Evolutionary conservation across 2,329 filamentous ascomycete genomes (phyloP), one percentile per base, ranked within the genome.

Genomic region (Penicillium capsulatum): DNA sequence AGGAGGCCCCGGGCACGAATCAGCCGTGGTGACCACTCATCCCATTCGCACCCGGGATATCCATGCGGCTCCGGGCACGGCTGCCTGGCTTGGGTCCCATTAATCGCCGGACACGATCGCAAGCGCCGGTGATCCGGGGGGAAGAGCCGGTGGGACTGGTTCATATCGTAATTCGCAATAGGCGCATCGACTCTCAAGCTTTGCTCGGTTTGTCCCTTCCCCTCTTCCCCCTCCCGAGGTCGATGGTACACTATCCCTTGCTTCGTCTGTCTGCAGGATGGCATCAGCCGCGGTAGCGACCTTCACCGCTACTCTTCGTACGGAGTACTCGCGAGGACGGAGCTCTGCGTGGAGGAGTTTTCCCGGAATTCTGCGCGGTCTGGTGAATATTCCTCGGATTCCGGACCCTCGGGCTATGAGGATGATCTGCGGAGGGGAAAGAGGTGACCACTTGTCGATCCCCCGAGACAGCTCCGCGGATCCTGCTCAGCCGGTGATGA

Each of bases 291-390:
- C 17, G 20, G 37, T 31, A 26, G 34, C 31, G 13, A 24, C 31
- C 36, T 40, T 47, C 51, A 54, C 51, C 51, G 51, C 51, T 54
- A 32, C 40, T 54, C 42, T 16, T 5, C 17, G 28, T 11, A 5
- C 20, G 8, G 9, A n/a, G n/a, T n/a, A n/a, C n/a, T n/a, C n/a
- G n/a, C n/a, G n/a, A n/a, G n/a, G n/a, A n/a, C n/a, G n/a, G n/a
- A n/a, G n/a, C n/a, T n/a, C n/a, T n/a, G n/a, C n/a, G n/a, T n/a
- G n/a, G n/a, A n/a, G n/a, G n/a, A n/a, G n/a, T n/a, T n/a, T n/a
- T n/a, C n/a, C n/a, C n/a, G n/a, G n/a, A n/a, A n/a, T n/a, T n/a
- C n/a, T n/a, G n/a, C n/a, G n/a, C n/a, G n/a, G n/a, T n/a, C n/a
- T n/a, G n/a, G n/a, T n/a, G n/a, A n/a, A n/a, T n/a, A n/a, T n/a